These are phyloP conservation scores for Neofusicoccum cordaticola DNA, from an alignment of 2,329 filamentous ascomycete species.

Conservation along the genomic window DNA sequence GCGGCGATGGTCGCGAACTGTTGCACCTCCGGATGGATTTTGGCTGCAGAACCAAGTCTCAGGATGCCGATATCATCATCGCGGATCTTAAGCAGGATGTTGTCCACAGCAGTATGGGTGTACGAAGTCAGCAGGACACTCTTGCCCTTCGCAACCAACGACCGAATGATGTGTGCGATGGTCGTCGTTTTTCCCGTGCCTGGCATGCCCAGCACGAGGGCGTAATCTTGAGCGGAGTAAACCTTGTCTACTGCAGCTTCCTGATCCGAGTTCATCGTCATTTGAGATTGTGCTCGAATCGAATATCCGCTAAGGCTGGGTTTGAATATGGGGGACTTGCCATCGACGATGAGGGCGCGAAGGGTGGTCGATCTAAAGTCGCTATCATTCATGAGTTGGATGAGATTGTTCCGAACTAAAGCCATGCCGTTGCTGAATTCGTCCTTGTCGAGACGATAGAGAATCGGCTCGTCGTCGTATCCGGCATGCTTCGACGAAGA, in stretches of 20 bases:
- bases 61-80: conserved; percentile 74
- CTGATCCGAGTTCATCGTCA: conserved; percentile 82
- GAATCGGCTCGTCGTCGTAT: conserved; percentile 51
- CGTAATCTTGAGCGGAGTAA: conserved; percentile 92
- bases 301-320: conserved; percentile 60
- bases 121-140: conserved; percentile 92
- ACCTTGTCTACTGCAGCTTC: conserved; percentile 85
- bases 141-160: conserved; percentile 83
- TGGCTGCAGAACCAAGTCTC: conserved; percentile 79
- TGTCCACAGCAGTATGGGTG: conserved; percentile 96
- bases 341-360: conserved; percentile 76
- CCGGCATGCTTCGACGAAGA: conserved; percentile 38
- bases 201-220: conserved; percentile 96
- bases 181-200: conserved; percentile 98
- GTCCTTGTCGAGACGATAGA: conserved; percentile 91
- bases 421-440: conserved; percentile 99
- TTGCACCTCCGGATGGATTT: conserved; percentile 84
- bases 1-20: conserved; percentile 79
- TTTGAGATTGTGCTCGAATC: conserved; percentile 53
- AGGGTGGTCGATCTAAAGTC: conserved; percentile 69
- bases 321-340: conserved; percentile 71
- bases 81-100: conserved; percentile 89
- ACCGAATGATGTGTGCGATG: conserved; percentile 93
- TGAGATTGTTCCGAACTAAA: conserved; percentile 85
- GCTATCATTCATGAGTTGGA: conserved; percentile 84